Evolutionary conservation across 495 filamentous ascomycete genomes (phyloP).

Genomic region (Tuber brumale): DNA sequence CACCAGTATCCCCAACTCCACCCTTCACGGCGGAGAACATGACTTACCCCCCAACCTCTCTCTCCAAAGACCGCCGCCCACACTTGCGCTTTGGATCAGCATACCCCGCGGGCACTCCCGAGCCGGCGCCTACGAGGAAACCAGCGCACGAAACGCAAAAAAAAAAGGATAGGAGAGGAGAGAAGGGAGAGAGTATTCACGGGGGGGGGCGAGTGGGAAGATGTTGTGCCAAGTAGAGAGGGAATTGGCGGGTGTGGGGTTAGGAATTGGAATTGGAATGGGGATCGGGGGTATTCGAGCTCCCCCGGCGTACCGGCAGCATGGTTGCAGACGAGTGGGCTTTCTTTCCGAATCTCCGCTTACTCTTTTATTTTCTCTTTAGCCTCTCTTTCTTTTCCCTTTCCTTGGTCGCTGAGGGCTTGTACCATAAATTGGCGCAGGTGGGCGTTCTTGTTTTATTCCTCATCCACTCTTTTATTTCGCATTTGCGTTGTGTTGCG

Average conservation of each 20-base stretch:
- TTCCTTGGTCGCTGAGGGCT: background rate
- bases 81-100: constrained; percentile 30
- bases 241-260: constrained; percentile 47
- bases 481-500: background rate
- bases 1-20: constrained; percentile 28
- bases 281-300: constrained; percentile 28
- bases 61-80: constrained; percentile 18
- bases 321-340: background rate
- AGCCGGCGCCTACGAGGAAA: constrained; percentile 83
- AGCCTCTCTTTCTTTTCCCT: too few relatives aligned
- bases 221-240: constrained; percentile 40
- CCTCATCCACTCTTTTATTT: background rate
- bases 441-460: background rate
- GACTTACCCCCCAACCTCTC: constrained; percentile 33
- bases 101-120: too few relatives aligned
- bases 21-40: constrained; percentile 30
- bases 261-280: constrained; percentile 18
- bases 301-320: constrained; percentile 33
- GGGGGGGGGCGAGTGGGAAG: constrained; percentile 42
- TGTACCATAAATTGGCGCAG: background rate
- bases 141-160: constrained; percentile 85
- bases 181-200: constrained; percentile 46
- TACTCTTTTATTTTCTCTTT: background rate
- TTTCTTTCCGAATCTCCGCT: background rate
- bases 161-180: constrained; percentile 73